Percentiles rank a stretch among this genome's conserved stretches.
Evolutionary conservation across 148 eudicot genomes (phyloP).

Genomic region (Vaccinium myrtillus): DNA sequence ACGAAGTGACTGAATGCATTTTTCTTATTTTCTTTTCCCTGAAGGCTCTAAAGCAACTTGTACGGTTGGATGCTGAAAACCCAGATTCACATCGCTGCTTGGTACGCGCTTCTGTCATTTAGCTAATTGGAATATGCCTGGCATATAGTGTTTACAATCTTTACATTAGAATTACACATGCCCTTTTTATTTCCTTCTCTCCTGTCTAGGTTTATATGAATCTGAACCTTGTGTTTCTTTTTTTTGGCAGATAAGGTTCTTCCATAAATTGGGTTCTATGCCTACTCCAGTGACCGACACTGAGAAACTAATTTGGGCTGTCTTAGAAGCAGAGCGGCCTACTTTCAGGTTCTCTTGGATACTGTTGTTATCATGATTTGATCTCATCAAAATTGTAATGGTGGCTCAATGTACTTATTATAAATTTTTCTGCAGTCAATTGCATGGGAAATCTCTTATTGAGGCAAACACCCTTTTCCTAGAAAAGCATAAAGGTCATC

Average conservation of each 20-base stretch:
- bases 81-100: constrained; percentile 86
- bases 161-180: not conserved
- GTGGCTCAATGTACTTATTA: not conserved
- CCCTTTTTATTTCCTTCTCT: not conserved
- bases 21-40: constrained; percentile 17
- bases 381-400: not conserved
- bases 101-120: constrained; percentile 42
- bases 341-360: constrained; percentile 56
- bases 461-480: constrained; percentile 78
- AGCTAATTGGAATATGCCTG: not conserved
- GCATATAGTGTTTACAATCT: not conserved
- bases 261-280: constrained; percentile 71
- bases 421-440: constrained; percentile 48
- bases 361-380: constrained; percentile 4
- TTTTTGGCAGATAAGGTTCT: constrained; percentile 67
- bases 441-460: constrained; percentile 64
- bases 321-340: constrained; percentile 80
- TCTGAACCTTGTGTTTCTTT: not conserved
- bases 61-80: constrained; percentile 79
- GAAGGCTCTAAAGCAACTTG: constrained; percentile 87
- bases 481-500: constrained; percentile 73
- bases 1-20: constrained; percentile 12
- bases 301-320: constrained; percentile 74
- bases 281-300: constrained; percentile 72
- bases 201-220: not conserved